Conservation (phyloP, 1,139 yeast species). For the Yamadazyma blattariae region DNA sequence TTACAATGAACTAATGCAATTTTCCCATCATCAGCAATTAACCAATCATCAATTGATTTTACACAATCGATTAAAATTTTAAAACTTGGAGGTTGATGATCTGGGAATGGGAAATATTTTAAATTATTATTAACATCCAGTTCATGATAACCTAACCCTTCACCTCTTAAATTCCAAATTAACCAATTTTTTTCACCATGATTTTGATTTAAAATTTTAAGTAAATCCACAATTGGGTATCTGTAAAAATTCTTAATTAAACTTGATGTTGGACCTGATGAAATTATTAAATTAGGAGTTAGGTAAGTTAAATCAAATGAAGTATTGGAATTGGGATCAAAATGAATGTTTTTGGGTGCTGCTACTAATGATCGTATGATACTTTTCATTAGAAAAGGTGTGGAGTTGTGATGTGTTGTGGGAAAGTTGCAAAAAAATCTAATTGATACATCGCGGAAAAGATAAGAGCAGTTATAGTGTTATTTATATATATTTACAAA, state of each 20-base stretch:
- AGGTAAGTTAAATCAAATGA: conserved; percentile 63
- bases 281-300: conserved; percentile 58
- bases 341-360: conserved; percentile 9
- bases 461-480: no score
- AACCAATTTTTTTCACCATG: conserved; percentile 67
- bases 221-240: conserved; percentile 51
- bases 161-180: conserved; percentile 71
- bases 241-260: conserved; percentile 49
- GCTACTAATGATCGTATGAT: conserved; percentile 16
- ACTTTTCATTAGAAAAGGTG: no score
- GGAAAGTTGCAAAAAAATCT: no score
- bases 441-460: background rate
- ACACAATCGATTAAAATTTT: conserved; percentile 42
- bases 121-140: conserved; percentile 29
- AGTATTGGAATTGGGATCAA: conserved; percentile 3
- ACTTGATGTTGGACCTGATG: conserved; percentile 66
- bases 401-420: no score
- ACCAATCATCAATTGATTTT: conserved; percentile 42
- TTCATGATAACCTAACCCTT: conserved; percentile 50
- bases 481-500: no score
- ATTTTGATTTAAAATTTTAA: conserved; percentile 42
- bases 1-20: conserved; percentile 83
- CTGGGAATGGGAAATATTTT: conserved; percentile 58
- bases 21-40: conserved; percentile 27
- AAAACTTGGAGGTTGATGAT: conserved; percentile 77